Evolutionary conservation across 441 rosid genomes (phyloP).

Genomic region (Gossypium armourianum): DNA sequence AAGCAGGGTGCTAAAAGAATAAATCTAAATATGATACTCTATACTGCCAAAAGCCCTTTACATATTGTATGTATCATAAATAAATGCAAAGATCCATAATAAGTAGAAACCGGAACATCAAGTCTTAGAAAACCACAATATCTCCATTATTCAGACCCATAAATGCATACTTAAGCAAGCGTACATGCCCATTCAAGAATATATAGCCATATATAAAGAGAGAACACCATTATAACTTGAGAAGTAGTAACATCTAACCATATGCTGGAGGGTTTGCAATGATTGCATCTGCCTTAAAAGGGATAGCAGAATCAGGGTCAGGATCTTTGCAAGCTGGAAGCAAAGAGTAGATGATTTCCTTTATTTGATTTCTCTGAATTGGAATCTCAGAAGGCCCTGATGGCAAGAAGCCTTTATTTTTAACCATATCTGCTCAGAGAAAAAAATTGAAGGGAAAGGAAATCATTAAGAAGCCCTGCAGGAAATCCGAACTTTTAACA

Average conservation of each 20-base stretch:
- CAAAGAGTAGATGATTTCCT: constrained; percentile 73
- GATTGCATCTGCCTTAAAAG: constrained; percentile 90
- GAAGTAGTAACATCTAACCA: constrained; percentile 39
- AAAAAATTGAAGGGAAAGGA: constrained; percentile 17
- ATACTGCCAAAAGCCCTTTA: background rate
- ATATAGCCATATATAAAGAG: background rate
- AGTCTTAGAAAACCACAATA: background rate
- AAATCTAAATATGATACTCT: background rate
- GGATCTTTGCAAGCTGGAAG: constrained; percentile 91
- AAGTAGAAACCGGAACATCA: background rate
- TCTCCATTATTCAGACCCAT: background rate
- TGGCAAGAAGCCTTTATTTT: constrained; percentile 93
- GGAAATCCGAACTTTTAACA: constrained; percentile 12
- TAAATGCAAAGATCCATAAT: background rate
- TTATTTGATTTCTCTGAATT: constrained; percentile 71
- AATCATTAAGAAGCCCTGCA: constrained; percentile 11
- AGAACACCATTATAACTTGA: background rate
- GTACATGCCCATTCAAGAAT: background rate
- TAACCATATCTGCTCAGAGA: constrained; percentile 76
- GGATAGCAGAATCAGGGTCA: constrained; percentile 67
- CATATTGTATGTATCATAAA: background rate
- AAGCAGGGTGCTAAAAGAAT: background rate
- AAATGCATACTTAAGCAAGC: background rate
- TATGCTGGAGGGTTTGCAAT: constrained; percentile 98
- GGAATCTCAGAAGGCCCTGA: constrained; percentile 96